Conservation (phyloP, 176 grass and related monocot species). For the Paspalum vaginatum region DNA sequence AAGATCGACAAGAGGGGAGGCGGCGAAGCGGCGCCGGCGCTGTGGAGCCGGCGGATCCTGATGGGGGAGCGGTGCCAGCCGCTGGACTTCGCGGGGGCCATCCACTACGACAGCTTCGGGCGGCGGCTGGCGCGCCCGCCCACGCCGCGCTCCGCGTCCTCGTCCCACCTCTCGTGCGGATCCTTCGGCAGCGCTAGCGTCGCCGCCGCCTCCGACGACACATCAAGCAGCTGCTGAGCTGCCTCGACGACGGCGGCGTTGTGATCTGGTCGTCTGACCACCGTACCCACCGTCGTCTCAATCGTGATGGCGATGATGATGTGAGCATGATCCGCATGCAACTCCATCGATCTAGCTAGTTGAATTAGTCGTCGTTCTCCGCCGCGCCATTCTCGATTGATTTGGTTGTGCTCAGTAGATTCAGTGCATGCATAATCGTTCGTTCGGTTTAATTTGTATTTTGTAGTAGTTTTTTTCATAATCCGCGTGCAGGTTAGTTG, state of each 20-base stretch:
- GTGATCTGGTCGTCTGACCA: too few relatives aligned
- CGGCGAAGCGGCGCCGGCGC: not conserved
- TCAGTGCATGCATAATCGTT: too few relatives aligned
- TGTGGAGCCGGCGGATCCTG: constrained; percentile 52
- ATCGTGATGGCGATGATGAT: too few relatives aligned
- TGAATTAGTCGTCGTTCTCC: too few relatives aligned
- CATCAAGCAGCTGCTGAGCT: not conserved
- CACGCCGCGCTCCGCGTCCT: constrained; percentile 30
- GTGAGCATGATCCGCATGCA: too few relatives aligned
- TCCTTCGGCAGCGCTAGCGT: constrained; percentile 10
- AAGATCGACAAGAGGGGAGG: not conserved
- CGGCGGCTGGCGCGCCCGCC: constrained; percentile 39
- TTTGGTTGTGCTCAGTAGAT: too few relatives aligned
- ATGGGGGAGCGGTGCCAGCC: constrained; percentile 71
- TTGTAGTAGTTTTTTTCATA: too few relatives aligned
- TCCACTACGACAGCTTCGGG: constrained; percentile 80
- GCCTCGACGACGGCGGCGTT: not conserved
- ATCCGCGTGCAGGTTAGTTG: too few relatives aligned
- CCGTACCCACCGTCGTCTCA: too few relatives aligned
- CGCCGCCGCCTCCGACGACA: constrained; percentile 19
- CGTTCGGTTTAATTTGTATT: too few relatives aligned
- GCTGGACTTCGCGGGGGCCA: constrained; percentile 62
- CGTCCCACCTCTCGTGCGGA: constrained; percentile 22
- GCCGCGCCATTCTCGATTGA: too few relatives aligned
- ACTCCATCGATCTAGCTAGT: too few relatives aligned